These are phyloP conservation scores for Chondrostereum purpureum DNA, from an alignment of 1,284 basidiomycete species.

Conservation along the genomic window DNA sequence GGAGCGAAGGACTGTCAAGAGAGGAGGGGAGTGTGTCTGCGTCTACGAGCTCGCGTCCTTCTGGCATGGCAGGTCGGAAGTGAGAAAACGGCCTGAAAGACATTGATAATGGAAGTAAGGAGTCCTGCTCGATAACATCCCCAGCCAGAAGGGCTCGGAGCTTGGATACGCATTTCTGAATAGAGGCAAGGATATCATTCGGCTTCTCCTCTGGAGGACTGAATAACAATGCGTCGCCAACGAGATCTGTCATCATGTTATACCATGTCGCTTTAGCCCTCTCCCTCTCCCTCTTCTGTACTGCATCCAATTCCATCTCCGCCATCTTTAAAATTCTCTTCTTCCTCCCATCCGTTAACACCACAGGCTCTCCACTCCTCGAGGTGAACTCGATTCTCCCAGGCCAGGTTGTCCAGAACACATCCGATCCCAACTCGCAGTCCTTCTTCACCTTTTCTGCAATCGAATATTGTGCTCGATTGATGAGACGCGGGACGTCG, in stretches of 20 bases:
- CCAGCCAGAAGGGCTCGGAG: neutral
- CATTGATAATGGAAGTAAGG: neutral
- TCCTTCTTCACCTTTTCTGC: neutral
- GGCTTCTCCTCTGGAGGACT: conserved; percentile 6
- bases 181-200: conserved; percentile 10
- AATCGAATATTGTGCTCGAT: neutral
- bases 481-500: neutral
- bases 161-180: neutral
- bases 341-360: neutral
- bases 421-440: neutral
- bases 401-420: too few relatives aligned
- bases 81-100: neutral
- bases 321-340: neutral
- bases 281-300: too few relatives aligned
- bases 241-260: conserved; percentile 14
- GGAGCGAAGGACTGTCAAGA: neutral
- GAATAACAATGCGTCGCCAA: neutral
- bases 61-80: too few relatives aligned
- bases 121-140: neutral
- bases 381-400: neutral
- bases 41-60: neutral
- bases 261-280: conserved; percentile 13
- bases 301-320: neutral
- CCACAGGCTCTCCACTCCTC: neutral
- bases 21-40: conserved; percentile 2